These are phyloP conservation scores for Brachypodium distachyon DNA, from an alignment of 202 grass and related monocot genomes.

Conservation along the genomic window DNA sequence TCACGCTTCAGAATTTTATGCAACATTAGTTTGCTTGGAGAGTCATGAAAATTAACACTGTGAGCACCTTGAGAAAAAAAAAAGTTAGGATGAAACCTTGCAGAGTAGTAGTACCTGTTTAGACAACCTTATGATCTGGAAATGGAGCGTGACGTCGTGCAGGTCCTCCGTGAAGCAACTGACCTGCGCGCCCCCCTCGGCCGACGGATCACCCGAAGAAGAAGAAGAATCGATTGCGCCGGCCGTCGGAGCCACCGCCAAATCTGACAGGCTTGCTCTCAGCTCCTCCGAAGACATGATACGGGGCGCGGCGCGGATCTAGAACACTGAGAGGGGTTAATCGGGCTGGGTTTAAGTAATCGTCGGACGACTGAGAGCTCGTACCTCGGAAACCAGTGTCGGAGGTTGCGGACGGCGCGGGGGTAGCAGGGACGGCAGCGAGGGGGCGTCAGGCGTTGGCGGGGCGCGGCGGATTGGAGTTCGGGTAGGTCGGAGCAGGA, in stretches of 20 bases:
- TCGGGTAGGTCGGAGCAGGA: too few relatives aligned
- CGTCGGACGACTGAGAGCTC: not conserved
- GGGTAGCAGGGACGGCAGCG: too few relatives aligned
- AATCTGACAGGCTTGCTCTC: conserved; percentile 26
- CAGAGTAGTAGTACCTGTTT: conserved; percentile 71
- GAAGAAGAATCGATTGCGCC: not conserved
- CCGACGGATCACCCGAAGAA: conserved; percentile 19
- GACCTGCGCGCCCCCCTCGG: conserved; percentile 23
- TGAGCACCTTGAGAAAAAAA: conserved; percentile 22
- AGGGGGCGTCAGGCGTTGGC: too few relatives aligned
- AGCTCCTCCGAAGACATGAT: conserved; percentile 60
- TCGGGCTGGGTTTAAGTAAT: not conserved
- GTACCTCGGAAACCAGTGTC: too few relatives aligned
- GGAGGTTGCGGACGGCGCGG: too few relatives aligned
- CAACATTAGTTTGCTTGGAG: not conserved
- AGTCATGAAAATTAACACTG: not conserved
- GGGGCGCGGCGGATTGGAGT: too few relatives aligned
- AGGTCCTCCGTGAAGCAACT: conserved; percentile 82
- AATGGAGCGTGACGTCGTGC: conserved; percentile 62
- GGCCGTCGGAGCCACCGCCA: conserved; percentile 9
- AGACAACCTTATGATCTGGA: conserved; percentile 71
- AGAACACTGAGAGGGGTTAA: not conserved
- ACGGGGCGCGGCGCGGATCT: not conserved
- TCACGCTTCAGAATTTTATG: not conserved
- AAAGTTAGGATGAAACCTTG: not conserved